phyloP scores from a whole-genome alignment of 2,329 filamentous ascomycete species.

The Talaromyces sp. region DNA sequence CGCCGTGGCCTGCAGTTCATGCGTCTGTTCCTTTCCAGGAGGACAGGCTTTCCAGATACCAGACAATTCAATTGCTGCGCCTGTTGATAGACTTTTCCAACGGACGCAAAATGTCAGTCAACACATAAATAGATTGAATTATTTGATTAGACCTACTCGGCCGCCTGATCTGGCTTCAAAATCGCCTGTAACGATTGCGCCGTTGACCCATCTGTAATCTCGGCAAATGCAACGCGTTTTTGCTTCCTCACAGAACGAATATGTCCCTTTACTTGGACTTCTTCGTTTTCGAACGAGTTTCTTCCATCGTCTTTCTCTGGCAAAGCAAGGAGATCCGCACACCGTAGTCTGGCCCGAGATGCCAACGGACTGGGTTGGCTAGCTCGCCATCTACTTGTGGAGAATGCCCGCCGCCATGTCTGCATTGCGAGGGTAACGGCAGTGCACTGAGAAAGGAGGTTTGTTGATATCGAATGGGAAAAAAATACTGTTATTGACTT shows the following conservation, averaged over 20 bases:
- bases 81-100: constrained; percentile 65
- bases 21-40: constrained; percentile 61
- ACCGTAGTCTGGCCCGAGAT: constrained; percentile 26
- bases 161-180: constrained; percentile 64
- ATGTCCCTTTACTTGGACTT: constrained; percentile 66
- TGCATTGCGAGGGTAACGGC: constrained; percentile 24
- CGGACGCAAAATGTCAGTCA: background rate
- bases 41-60: constrained; percentile 72
- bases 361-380: constrained; percentile 17
- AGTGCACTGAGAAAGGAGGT: background rate
- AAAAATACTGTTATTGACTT: background rate
- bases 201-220: constrained; percentile 82
- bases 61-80: constrained; percentile 70
- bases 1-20: constrained; percentile 72
- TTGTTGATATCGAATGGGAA: background rate
- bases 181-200: constrained; percentile 75
- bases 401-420: constrained; percentile 35
- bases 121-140: background rate
- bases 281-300: constrained; percentile 28
- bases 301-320: constrained; percentile 21
- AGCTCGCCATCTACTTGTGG: constrained; percentile 31
- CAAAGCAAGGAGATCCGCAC: constrained; percentile 33
- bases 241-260: constrained; percentile 81
- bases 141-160: constrained; percentile 55
- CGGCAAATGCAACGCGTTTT: constrained; percentile 76